A percentile compares a stretch with the other conserved stretches of the same genome.
Conservation (phyloP, 1,139 yeast species). For the Pichia sp. region DNA sequence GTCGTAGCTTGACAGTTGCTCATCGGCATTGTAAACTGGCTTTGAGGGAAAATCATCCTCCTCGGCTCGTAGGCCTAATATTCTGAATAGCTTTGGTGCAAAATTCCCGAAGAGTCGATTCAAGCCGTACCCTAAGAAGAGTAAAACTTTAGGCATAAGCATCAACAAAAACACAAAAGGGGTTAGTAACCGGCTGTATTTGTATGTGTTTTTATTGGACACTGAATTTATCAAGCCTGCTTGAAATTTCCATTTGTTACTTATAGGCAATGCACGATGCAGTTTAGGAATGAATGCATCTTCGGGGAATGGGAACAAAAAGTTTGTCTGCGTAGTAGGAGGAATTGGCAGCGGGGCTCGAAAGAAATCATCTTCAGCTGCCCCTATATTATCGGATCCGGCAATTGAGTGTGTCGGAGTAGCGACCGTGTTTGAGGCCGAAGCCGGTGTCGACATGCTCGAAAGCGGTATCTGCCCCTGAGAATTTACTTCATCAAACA, state of each 20-base stretch:
- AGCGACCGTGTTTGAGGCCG: background rate
- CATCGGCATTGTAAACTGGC: slow-evolving; percentile 29
- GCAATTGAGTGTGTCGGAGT: background rate
- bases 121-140: slow-evolving; percentile 34
- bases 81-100: slow-evolving; percentile 30
- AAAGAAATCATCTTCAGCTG: background rate
- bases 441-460: background rate
- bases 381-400: background rate
- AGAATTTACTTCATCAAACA: slow-evolving; percentile 18
- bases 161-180: slow-evolving; percentile 44
- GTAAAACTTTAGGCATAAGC: slow-evolving; percentile 43
- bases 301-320: slow-evolving; percentile 28
- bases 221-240: slow-evolving; percentile 23
- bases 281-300: slow-evolving; percentile 33
- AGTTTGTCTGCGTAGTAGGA: background rate
- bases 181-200: slow-evolving; percentile 16
- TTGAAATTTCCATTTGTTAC: slow-evolving; percentile 34
- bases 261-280: slow-evolving; percentile 38
- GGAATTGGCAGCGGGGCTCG: background rate
- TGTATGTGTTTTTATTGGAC: background rate
- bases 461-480: background rate
- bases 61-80: slow-evolving; percentile 32
- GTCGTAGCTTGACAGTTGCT: slow-evolving; percentile 19
- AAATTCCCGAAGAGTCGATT: slow-evolving; percentile 33
- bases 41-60: slow-evolving; percentile 31